Evolutionary conservation across 1,284 basidiomycete species (phyloP).

Genomic region (Ceratobasidium sp.): DNA sequence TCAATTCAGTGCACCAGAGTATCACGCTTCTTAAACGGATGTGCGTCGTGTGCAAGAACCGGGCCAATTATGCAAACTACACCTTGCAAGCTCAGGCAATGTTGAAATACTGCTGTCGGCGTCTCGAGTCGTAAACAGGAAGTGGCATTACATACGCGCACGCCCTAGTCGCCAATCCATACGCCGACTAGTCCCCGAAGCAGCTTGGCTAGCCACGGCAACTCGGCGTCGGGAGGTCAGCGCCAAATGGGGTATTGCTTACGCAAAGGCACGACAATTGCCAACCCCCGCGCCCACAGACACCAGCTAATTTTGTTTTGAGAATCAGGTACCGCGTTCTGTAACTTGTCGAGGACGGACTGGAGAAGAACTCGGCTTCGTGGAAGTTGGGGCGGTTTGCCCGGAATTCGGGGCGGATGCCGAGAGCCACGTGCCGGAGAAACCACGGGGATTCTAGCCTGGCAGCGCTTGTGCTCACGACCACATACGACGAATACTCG

Average conservation of each 20-base stretch:
- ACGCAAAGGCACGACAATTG: background rate
- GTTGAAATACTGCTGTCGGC: background rate
- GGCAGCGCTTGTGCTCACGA: background rate
- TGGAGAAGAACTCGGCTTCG: background rate
- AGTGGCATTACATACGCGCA: background rate
- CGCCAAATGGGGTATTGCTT: conserved; percentile 25
- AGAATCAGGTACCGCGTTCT: background rate
- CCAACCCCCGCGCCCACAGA: background rate
- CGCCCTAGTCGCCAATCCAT: too few relatives aligned
- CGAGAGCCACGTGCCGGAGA: conserved; percentile 19
- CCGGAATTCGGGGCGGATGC: conserved; percentile 17
- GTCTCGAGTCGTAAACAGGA: background rate
- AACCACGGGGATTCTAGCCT: conserved; percentile 24
- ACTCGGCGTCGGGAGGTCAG: background rate
- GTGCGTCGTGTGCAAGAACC: background rate
- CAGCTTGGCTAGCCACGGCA: background rate
- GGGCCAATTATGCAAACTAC: background rate
- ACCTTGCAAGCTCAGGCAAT: background rate
- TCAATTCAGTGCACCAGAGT: background rate
- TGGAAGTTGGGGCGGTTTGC: background rate
- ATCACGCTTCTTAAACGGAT: background rate
- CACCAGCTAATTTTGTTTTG: background rate
- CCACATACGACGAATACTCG: conserved; percentile 29
- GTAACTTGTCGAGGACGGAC: conserved; percentile 1
- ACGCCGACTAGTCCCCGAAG: conserved; percentile 26